Conservation (phyloP, 306 rosid species). For the Cicer judaicum region DNA sequence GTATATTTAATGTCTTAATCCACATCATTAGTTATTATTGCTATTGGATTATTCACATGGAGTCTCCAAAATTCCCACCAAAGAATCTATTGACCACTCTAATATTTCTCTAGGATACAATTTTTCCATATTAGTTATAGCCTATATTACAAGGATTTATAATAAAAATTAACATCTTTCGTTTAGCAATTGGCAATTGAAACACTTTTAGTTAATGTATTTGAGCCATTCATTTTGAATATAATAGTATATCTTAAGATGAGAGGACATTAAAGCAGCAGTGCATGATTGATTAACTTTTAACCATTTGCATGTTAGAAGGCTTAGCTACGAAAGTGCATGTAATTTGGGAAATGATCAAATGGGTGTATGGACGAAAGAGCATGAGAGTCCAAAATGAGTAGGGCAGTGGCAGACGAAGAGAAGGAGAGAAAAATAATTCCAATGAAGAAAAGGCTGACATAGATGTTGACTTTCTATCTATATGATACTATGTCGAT, state of each 20-base stretch:
- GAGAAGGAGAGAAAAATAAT: slow-evolving; percentile 1
- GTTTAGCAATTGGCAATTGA: no score
- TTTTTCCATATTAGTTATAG: no score
- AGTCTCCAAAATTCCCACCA: no score
- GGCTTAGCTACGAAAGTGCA: slow-evolving; percentile 6
- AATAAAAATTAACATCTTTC: no score
- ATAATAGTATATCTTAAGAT: not conserved
- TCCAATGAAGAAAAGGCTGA: not conserved
- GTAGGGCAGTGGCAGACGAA: not conserved
- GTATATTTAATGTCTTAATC: no score
- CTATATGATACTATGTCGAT: not conserved
- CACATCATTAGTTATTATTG: no score
- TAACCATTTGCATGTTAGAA: not conserved
- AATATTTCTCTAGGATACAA: no score
- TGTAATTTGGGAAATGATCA: not conserved
- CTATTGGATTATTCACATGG: no score
- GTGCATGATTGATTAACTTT: not conserved
- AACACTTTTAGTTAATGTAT: no score
- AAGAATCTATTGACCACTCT: no score
- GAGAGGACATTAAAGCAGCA: not conserved
- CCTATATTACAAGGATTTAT: no score
- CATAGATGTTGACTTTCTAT: slow-evolving; percentile 22
- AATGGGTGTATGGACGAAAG: not conserved
- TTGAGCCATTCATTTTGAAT: no score
- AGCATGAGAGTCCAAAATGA: slow-evolving; percentile 1